Conservation (phyloP, 331 rosid species). For the Quercus tomentella region DNA sequence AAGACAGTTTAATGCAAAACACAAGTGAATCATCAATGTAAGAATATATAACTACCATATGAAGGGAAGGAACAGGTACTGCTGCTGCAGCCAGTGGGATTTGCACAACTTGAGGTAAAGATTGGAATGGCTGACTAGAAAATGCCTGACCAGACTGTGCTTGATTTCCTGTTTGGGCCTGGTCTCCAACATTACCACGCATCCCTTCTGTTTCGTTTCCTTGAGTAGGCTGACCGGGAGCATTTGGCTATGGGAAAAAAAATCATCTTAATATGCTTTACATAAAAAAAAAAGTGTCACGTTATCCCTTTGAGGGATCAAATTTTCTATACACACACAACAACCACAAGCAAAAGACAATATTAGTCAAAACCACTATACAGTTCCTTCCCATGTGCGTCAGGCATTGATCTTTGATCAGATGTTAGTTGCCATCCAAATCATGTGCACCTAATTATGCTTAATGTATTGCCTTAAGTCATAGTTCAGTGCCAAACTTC, state of each 20-base stretch:
- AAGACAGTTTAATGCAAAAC: constrained; percentile 3
- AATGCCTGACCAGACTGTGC: constrained; percentile 64
- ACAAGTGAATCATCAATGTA: constrained; percentile 10
- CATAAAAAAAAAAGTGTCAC: background rate
- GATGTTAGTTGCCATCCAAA: background rate
- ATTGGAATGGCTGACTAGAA: constrained; percentile 52
- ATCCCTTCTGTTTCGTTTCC: constrained; percentile 58
- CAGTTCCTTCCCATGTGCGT: background rate
- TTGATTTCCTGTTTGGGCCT: constrained; percentile 53
- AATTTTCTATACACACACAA: background rate
- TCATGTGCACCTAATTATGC: background rate
- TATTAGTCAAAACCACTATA: background rate
- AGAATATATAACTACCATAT: constrained; percentile 43
- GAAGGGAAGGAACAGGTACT: constrained; percentile 61
- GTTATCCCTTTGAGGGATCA: background rate
- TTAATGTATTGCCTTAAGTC: background rate
- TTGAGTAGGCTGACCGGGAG: constrained; percentile 41
- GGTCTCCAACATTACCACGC: constrained; percentile 29
- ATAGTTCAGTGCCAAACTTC: background rate
- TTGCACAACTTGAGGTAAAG: constrained; percentile 66
- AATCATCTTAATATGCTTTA: background rate
- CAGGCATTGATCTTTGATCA: background rate
- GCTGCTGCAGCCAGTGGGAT: constrained; percentile 67
- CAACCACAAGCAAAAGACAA: background rate
- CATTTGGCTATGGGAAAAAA: constrained; percentile 25